Base-by-base conservation (phyloP, 208 protist genomes). In the Vickermania spadyakhi region DNA sequence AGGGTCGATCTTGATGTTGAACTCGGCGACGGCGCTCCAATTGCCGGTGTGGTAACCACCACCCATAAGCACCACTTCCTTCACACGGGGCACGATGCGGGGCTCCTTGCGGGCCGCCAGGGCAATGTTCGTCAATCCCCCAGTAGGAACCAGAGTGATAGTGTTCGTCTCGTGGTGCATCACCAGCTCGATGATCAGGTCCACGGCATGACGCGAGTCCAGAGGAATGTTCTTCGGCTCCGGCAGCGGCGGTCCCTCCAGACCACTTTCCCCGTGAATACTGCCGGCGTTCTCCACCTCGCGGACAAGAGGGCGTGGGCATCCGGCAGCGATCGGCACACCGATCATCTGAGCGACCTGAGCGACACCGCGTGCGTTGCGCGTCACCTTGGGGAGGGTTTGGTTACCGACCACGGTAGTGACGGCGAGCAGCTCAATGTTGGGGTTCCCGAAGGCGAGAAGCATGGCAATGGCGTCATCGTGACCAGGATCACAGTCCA, bases 401-500 rank as follows among this genome's bases (percentile, higher is more conserved):
- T 90, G 70, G 61, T 93, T 93, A 0, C 86, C 86, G 80, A 80
- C 88, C 31, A 89, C 82, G 3, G 66, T 75, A 14, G 79, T 77
- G 26, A 93, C 74, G 51, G 78, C 81, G 52, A 84, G 36, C 58
- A 93, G 56, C 26, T 93, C 83, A 14, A 84, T 79, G 52, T 88
- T 73, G 25, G 82, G 81, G 57, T 86, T 66, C 13, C 74, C 77
- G 36, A 93, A 64, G n/a, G 83, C 82, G 18, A 71, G 26, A 80
- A 93, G 88, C 58, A 93, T 84, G 52, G 70, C 83, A 67, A 93
- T 86, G 56, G 86, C 86, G 65, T 93, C 86, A 57, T 93, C 86
- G 42, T 80, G 77, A 14, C 86, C 86, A 59, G 80, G 86, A 65
- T 93, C 86, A 3, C 82, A 90, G 64, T 93, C 86, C 58, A 93